Percentiles rank a stretch among this genome's conserved stretches.
Conservation (phyloP, 2,329 filamentous ascomycete genomes). For the Huntiella savannae region DNA sequence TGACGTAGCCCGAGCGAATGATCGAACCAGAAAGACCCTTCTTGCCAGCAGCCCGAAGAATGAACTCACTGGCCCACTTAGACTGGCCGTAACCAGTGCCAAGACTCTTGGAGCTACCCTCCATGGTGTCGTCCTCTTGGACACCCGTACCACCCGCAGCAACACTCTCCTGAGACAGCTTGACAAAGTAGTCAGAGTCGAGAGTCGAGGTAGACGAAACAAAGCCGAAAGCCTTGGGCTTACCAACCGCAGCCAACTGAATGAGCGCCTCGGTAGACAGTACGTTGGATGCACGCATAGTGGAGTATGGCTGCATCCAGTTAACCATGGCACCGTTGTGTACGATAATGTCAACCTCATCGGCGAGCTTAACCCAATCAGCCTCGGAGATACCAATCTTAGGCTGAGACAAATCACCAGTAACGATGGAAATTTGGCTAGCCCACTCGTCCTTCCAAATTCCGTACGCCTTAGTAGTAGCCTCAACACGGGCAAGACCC, state of each 20-base stretch:
- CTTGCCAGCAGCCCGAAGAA: conserved; percentile 60
- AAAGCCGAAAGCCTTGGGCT: conserved; percentile 63
- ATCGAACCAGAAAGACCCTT: conserved; percentile 60
- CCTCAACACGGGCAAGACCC: conserved; percentile 44
- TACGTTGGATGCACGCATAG: conserved; percentile 57
- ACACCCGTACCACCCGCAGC: conserved; percentile 45
- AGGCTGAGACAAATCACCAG: conserved; percentile 55
- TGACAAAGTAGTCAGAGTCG: conserved; percentile 64
- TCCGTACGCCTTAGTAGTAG: conserved; percentile 56
- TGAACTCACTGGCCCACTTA: conserved; percentile 60
- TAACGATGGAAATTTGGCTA: conserved; percentile 43
- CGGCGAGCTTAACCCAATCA: conserved; percentile 44
- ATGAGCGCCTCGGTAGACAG: conserved; percentile 61
- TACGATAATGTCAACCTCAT: conserved; percentile 52
- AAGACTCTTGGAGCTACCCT: conserved; percentile 56
- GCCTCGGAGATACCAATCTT: conserved; percentile 51
- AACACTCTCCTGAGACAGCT: conserved; percentile 45
- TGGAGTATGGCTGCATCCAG: conserved; percentile 63
- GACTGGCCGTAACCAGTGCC: conserved; percentile 78
- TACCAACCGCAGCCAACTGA: conserved; percentile 55
- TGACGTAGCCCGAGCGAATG: conserved; percentile 69
- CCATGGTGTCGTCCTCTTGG: conserved; percentile 57
- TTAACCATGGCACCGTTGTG: conserved; percentile 72
- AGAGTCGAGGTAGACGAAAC: conserved; percentile 68
- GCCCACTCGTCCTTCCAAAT: conserved; percentile 58